Base-by-base conservation (phyloP, 2,329 filamentous ascomycete species). In the Fusarium miscanthi region DNA sequence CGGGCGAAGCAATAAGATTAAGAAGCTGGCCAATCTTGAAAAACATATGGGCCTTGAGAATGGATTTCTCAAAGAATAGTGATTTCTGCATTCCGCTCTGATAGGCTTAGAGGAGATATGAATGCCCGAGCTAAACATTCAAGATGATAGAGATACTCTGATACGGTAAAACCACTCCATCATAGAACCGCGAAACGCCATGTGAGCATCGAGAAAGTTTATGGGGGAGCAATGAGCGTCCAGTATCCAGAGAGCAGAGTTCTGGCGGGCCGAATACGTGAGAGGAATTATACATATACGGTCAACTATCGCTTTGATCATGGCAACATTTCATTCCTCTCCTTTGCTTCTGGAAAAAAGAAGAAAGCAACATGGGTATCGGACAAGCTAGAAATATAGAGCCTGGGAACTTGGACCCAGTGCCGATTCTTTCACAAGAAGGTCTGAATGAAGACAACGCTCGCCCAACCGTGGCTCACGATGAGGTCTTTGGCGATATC, bases 401-500 rank as follows among this genome's bases (percentile, higher is more conserved):
- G 49, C 35, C 33, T 41, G 25, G 25, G 35, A 11, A 13, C 9
- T 27, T 30, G 16, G 35, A n/a, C 21, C 49, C 49, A 40, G 49
- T 38, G 19, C 33, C 49, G n/a, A 27, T 53, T 27, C 33, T 25
- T 21, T 51, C 19, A 27, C 33, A n/a, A 27, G 19, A 37, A 16
- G 49, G 33, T n/a, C 49, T 12, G 23, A n/a, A 40, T 41, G 5
- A 13, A 9, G 35, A 41, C 14, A 8, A 17, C 23, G 10, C 23
- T 53, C 23, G 19, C 10, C 23, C 23, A 53, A 17, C 23, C 14
- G 35, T 53, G 11, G 68, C 63, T 14, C 76, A 79, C 52, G 78
- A 80, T 43, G 78, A 76, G 46, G 78, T 80, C 37, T 80, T 80
- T 61, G 78, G 78, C 46, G 74, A 79, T 43, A 77, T 79, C 25